Evolutionary conservation across 202 grass and related monocot genomes (phyloP).

Genomic region (Sporobolus alterniflorus): DNA sequence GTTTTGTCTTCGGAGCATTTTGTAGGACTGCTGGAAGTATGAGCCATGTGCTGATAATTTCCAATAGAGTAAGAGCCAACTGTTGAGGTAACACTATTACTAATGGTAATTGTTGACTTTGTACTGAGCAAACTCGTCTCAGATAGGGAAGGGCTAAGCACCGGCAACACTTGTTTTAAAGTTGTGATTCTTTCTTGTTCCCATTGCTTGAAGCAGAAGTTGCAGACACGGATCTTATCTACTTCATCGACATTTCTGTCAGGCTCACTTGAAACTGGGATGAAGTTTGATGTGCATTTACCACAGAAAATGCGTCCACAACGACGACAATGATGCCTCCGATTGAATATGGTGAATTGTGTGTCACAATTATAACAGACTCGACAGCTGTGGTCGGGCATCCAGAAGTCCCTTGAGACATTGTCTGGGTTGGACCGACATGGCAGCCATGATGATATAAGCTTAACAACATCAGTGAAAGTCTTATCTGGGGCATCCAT

Average conservation of each 20-base stretch:
- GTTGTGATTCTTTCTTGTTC: slow-evolving; percentile 62
- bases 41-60: slow-evolving; percentile 58
- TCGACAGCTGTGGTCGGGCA: slow-evolving; percentile 90
- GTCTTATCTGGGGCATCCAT: slow-evolving; percentile 74
- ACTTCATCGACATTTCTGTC: slow-evolving; percentile 54
- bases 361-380: slow-evolving; percentile 86
- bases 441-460: slow-evolving; percentile 80
- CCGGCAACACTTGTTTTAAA: slow-evolving; percentile 34
- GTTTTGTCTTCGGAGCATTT: slow-evolving; percentile 51
- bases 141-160: slow-evolving; percentile 61
- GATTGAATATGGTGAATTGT: slow-evolving; percentile 92
- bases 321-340: slow-evolving; percentile 90
- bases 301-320: slow-evolving; percentile 97
- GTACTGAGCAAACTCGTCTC: slow-evolving; percentile 66
- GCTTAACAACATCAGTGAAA: slow-evolving; percentile 69
- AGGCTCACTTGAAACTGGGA: slow-evolving; percentile 60
- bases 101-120: slow-evolving; percentile 63
- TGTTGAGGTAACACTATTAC: slow-evolving; percentile 50
- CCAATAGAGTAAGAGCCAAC: slow-evolving; percentile 60
- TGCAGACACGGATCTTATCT: slow-evolving; percentile 79
- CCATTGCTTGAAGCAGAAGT: slow-evolving; percentile 89
- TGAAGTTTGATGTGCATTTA: slow-evolving; percentile 74
- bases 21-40: slow-evolving; percentile 51
- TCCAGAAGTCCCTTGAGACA: slow-evolving; percentile 96
- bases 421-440: slow-evolving; percentile 65